Evolutionary conservation across 1,284 basidiomycete genomes (phyloP).

Genomic region (Somion occarium): DNA sequence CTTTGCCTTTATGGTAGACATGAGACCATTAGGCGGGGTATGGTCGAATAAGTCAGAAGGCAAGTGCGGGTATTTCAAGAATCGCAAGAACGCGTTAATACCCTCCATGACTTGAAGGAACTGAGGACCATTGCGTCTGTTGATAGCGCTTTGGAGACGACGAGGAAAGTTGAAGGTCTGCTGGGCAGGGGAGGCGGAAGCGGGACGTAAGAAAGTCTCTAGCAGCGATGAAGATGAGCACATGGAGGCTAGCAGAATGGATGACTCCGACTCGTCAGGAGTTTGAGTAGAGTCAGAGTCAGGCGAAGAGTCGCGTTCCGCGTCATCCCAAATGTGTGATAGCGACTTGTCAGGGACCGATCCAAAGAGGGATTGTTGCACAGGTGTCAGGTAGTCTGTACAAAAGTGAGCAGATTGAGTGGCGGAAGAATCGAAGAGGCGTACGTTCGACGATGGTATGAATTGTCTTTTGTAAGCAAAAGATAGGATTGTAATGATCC

Average conservation of each 20-base stretch:
- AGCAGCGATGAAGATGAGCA: conserved; percentile 18
- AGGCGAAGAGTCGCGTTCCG: conserved; percentile 16
- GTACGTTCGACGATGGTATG: conserved; percentile 65
- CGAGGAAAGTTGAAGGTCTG: conserved; percentile 44
- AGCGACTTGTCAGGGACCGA: conserved; percentile 44
- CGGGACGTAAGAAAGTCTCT: conserved; percentile 21
- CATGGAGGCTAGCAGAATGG: conserved; percentile 19
- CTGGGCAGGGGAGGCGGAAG: conserved; percentile 22
- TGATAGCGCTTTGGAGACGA: conserved; percentile 58
- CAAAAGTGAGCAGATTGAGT: conserved; percentile 15
- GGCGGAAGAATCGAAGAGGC: conserved; percentile 13
- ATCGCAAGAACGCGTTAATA: conserved; percentile 54
- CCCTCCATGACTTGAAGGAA: conserved; percentile 55
- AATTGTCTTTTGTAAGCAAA: conserved; percentile 63
- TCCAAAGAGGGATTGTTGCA: conserved; percentile 61
- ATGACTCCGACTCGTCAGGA: conserved; percentile 26
- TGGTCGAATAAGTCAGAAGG: conserved; percentile 43
- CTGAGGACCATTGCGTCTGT: conserved; percentile 60
- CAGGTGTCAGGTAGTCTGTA: conserved; percentile 63
- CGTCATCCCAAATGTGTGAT: conserved; percentile 35
- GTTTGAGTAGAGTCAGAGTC: conserved; percentile 3
- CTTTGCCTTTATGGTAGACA: conserved; percentile 45
- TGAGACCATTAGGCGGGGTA: conserved; percentile 43
- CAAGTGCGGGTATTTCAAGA: conserved; percentile 57
- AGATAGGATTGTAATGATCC: conserved; percentile 76